Base-by-base conservation (phyloP, 2,329 filamentous ascomycete genomes). In the Rhynchosporium agropyri region DNA sequence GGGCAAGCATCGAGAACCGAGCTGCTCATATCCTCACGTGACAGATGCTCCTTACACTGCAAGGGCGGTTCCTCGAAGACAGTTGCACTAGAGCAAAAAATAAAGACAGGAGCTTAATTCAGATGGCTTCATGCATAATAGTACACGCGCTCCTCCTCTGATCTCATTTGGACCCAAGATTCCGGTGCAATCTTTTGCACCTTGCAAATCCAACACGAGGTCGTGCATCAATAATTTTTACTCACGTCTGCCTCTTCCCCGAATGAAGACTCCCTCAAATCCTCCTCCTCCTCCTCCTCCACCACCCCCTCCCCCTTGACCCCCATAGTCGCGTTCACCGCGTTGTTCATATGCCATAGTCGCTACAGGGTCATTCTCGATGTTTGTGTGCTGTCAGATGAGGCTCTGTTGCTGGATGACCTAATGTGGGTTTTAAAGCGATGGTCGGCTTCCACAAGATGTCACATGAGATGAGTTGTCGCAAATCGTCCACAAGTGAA, bases 301-400 rank as follows among this genome's bases (percentile, higher is more conserved):
- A 31, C 64, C 36, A 10, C 60, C 38, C 61, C 67, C 68, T 54
- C 60, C 38, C 62, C 67, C 68, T 53, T 65, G 63, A 46, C 69
- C 71, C 36, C 69, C 71, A 70, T 67, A 74, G 61, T 76, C 74
- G 67, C 72, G 70, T 31, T 69, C 66, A 53, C 64, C 67, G 61
- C 71, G 71, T 67, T 74, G 72, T 68, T 74, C 72, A 64, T 72
- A 71, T 58, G 72, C 69, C 73, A 74, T 74, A 54, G 42, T 70
- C 53, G 63, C 67, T 67, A 68, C 58, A 58, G 55, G 62, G 61
- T 68, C 69, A 70, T 70, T 61, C 61, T 70, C 54, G 57, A 58
- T 54, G 45, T 48, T 61, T 61, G 36, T 29, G 12, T 55, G 31
- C 51, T 59, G 63, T 63, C 53, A 62, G 60, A 62, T 58, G 48